A percentile compares a stretch with the other conserved stretches of the same genome.
These are phyloP conservation scores for Baorangia bicolor DNA, from an alignment of 768 basidiomycete genomes.

Conservation along the genomic window DNA sequence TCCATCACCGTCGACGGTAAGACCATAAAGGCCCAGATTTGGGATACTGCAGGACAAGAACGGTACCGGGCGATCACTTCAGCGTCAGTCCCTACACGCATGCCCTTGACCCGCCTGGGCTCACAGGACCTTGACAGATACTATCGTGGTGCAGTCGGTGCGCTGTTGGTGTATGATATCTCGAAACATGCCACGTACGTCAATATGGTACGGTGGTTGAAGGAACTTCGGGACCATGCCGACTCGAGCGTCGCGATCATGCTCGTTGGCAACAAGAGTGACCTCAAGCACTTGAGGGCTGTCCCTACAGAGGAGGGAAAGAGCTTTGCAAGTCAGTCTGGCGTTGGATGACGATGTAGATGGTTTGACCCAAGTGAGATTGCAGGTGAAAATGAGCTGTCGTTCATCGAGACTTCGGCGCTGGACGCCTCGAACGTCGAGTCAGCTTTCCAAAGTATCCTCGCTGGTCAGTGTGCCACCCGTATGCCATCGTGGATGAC, in stretches of 20 bases:
- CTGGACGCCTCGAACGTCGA: conserved; percentile 99
- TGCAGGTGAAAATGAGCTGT: conserved; percentile 84
- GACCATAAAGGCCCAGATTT: conserved; percentile 97
- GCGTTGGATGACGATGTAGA: background rate
- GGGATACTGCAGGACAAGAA: conserved; percentile 99
- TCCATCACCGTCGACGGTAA: conserved; percentile 95
- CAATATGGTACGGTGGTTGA: conserved; percentile 94
- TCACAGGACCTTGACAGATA: conserved; percentile 52
- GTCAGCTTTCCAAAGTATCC: conserved; percentile 93
- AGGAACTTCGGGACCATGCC: conserved; percentile 95
- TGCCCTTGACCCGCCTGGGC: conserved; percentile 7
- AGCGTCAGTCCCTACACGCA: conserved; percentile 53
- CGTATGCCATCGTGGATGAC: background rate
- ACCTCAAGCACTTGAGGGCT: conserved; percentile 95
- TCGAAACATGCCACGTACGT: conserved; percentile 92
- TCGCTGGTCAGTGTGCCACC: conserved; percentile 62
- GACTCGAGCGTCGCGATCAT: conserved; percentile 93
- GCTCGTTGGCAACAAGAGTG: conserved; percentile 98
- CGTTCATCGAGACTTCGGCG: conserved; percentile 98
- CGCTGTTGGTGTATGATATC: conserved; percentile 91
- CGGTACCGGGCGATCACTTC: conserved; percentile 97
- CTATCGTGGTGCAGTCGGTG: conserved; percentile 95
- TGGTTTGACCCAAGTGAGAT: background rate
- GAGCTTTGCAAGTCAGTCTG: conserved; percentile 73
- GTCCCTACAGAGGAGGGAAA: conserved; percentile 98